phyloP scores from a whole-genome alignment of 371 early-diverging fungal genomes.

The Apophysomyces sp. region DNA sequence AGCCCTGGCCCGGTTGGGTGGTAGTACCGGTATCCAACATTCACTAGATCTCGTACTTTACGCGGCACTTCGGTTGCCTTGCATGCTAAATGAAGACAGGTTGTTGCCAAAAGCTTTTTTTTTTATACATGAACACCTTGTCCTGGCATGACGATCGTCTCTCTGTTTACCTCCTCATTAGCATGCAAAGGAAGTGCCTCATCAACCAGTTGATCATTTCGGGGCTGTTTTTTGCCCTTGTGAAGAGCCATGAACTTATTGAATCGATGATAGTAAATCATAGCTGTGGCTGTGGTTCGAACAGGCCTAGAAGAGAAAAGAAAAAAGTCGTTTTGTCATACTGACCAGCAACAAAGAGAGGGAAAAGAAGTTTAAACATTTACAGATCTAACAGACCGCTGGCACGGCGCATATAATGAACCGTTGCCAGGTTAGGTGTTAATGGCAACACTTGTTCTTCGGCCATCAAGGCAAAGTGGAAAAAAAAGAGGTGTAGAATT shows the following conservation, averaged over 20 bases:
- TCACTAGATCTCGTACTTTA: slow-evolving; percentile 60
- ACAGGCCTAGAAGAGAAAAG: slow-evolving; percentile 36
- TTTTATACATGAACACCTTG: background rate
- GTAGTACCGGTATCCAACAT: slow-evolving; percentile 54
- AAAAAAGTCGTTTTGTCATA: background rate
- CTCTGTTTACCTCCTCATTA: slow-evolving; percentile 34
- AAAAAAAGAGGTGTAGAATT: background rate
- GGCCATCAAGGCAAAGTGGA: background rate
- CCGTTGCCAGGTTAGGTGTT: slow-evolving; percentile 16
- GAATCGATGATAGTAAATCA: slow-evolving; percentile 47
- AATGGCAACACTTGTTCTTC: slow-evolving; percentile 7
- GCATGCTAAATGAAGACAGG: slow-evolving; percentile 55
- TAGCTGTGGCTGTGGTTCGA: slow-evolving; percentile 46
- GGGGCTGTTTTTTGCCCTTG: slow-evolving; percentile 6
- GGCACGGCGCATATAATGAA: slow-evolving; percentile 29
- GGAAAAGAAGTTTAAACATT: background rate
- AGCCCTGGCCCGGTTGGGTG: slow-evolving; percentile 40
- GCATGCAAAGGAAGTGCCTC: slow-evolving; percentile 16
- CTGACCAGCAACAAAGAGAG: background rate
- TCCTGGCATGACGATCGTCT: background rate
- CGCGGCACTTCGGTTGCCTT: slow-evolving; percentile 56
- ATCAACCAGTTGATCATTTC: slow-evolving; percentile 23
- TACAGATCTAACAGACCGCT: slow-evolving; percentile 35
- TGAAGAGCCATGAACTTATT: slow-evolving; percentile 28
- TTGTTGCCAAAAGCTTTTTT: slow-evolving; percentile 42